Conservation (phyloP, 2,329 filamentous ascomycete genomes). For the Gaeumannomyces sp. region DNA sequence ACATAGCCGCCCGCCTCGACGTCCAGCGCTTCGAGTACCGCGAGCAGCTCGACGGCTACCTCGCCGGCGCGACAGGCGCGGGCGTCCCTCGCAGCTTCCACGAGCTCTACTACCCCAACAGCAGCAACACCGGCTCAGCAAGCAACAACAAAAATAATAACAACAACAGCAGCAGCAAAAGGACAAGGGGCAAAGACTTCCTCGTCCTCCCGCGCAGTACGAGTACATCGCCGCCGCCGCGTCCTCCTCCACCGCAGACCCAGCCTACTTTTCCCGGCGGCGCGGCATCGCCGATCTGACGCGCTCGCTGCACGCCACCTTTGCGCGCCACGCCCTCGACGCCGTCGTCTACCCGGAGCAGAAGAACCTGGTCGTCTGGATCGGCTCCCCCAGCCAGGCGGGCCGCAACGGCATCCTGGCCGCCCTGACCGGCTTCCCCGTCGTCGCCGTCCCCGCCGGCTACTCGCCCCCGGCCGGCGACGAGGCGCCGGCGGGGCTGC, state of each 20-base stretch:
- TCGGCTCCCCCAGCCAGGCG: constrained; percentile 50
- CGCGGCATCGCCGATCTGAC: constrained; percentile 47
- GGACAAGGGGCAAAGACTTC: constrained; percentile 32
- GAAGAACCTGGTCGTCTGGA: constrained; percentile 53
- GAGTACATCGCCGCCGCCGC: constrained; percentile 44
- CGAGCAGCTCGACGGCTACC: constrained; percentile 48
- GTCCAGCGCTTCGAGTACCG: constrained; percentile 57
- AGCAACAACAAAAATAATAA: too few relatives aligned
- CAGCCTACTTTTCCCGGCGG: constrained; percentile 41
- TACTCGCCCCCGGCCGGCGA: constrained; percentile 50
- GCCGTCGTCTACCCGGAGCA: constrained; percentile 60
- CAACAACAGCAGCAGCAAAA: constrained; percentile 13
- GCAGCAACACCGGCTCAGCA: too few relatives aligned
- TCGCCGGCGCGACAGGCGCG: constrained; percentile 30
- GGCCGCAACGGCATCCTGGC: constrained; percentile 45
- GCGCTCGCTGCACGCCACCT: constrained; percentile 41
- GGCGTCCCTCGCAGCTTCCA: constrained; percentile 36
- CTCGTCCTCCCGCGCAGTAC: constrained; percentile 54
- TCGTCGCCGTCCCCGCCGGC: constrained; percentile 43
- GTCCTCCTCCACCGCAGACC: constrained; percentile 39
- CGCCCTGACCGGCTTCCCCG: constrained; percentile 33
- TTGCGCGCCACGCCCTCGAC: constrained; percentile 42
- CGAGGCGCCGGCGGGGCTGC: constrained; percentile 46
- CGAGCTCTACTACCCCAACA: constrained; percentile 32
- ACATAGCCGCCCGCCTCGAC: constrained; percentile 43